Conservation (phyloP, 1,284 basidiomycete genomes). For the Pseudomicrostroma phylloplanum region DNA sequence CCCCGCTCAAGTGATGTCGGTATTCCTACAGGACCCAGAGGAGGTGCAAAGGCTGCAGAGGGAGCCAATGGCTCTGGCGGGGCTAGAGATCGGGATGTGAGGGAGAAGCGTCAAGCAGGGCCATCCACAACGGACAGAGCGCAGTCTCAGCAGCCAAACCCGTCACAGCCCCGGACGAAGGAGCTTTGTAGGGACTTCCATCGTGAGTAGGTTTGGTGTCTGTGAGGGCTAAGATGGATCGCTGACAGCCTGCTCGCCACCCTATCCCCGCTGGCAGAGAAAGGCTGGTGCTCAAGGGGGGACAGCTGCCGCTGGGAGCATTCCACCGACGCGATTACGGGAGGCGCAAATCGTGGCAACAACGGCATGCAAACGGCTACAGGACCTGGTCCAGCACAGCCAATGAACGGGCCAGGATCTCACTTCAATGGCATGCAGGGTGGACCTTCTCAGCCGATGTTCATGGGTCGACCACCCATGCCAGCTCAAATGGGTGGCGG, state of each 20-base stretch:
- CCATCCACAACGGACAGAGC: slow-evolving; percentile 14
- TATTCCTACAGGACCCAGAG: not conserved
- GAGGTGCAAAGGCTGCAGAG: not conserved
- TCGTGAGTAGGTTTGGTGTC: slow-evolving; percentile 16
- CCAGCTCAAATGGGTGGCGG: not conserved
- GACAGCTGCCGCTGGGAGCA: slow-evolving; percentile 87
- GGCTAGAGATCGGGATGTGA: slow-evolving; percentile 19
- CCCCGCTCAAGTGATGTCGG: not conserved
- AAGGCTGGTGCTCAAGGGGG: slow-evolving; percentile 77
- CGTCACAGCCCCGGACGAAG: slow-evolving; percentile 17
- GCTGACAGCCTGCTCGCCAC: not conserved
- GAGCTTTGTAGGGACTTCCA: slow-evolving; percentile 47
- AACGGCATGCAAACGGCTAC: not conserved
- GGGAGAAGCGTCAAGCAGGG: slow-evolving; percentile 13
- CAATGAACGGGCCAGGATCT: slow-evolving; percentile 8
- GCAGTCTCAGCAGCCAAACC: slow-evolving; percentile 13
- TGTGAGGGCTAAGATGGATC: not conserved
- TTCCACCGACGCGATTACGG: slow-evolving; percentile 29
- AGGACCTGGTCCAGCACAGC: not conserved
- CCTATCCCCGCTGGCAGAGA: slow-evolving; percentile 43
- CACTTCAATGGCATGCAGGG: slow-evolving; percentile 4
- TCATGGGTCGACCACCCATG: slow-evolving; percentile 7
- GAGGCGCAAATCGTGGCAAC: slow-evolving; percentile 9
- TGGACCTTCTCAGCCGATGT: not conserved
- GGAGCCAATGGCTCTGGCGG: slow-evolving; percentile 15